A percentile compares a stretch with the other conserved stretches of the same genome.
Evolutionary conservation across 306 rosid genomes (phyloP).

Genomic region (Spatholobus suberectus): DNA sequence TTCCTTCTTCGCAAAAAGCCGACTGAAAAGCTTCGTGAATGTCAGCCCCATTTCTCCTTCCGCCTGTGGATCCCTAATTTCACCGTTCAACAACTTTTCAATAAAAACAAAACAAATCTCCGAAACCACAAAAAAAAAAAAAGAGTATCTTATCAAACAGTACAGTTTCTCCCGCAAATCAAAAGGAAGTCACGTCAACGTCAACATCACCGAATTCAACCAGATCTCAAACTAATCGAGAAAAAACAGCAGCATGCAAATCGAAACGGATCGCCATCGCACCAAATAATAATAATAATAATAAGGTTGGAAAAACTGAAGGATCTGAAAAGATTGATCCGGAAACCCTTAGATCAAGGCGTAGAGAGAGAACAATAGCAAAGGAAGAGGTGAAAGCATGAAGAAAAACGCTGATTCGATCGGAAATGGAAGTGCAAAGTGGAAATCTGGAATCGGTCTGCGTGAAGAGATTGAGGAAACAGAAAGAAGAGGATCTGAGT

Average conservation of each 20-base stretch:
- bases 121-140: too few relatives aligned
- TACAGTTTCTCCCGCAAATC: not conserved
- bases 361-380: not conserved
- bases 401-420: not conserved
- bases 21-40: slow-evolving; percentile 96
- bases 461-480: not conserved
- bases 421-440: not conserved
- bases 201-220: slow-evolving; percentile 31
- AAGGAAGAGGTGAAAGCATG: not conserved
- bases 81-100: not conserved
- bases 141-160: not conserved
- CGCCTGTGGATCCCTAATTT: slow-evolving; percentile 53
- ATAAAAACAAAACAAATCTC: not conserved
- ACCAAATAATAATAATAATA: not conserved
- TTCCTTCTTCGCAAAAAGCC: slow-evolving; percentile 99
- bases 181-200: not conserved
- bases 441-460: not conserved
- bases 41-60: slow-evolving; percentile 91
- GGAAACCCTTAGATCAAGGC: slow-evolving; percentile 42
- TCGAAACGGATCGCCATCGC: slow-evolving; percentile 36
- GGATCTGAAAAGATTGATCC: slow-evolving; percentile 49
- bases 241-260: slow-evolving; percentile 21
- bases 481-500: slow-evolving; percentile 41
- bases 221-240: slow-evolving; percentile 48
- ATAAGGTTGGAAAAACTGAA: slow-evolving; percentile 40